Conservation (phyloP, 164 flowering plant species). For the Euptelea pleiosperma region DNA sequence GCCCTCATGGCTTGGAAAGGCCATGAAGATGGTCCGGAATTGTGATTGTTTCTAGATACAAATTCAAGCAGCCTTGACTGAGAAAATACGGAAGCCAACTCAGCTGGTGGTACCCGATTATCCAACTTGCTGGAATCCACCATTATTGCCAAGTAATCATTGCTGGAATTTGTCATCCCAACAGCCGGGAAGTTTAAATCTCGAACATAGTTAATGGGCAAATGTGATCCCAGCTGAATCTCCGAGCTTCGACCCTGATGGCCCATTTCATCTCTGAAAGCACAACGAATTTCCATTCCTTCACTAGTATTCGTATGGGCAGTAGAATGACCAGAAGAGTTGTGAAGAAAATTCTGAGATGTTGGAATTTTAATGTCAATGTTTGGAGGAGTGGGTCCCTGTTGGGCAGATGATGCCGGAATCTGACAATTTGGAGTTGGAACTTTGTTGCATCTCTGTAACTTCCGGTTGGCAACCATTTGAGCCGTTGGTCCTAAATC, state of each 20-base stretch:
- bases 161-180: background rate
- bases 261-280: slow-evolving; percentile 10
- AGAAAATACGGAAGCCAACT: slow-evolving; percentile 14
- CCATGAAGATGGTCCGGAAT: slow-evolving; percentile 1
- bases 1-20: slow-evolving; percentile 7
- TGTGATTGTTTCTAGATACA: slow-evolving; percentile 17
- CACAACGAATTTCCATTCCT: background rate
- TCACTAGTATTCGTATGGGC: background rate
- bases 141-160: background rate
- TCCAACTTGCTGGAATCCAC: background rate
- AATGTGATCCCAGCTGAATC: slow-evolving; percentile 16
- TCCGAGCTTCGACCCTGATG: slow-evolving; percentile 3
- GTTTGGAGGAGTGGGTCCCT: background rate
- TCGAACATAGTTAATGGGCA: slow-evolving; percentile 11
- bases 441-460: slow-evolving; percentile 20
- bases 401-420: slow-evolving; percentile 9
- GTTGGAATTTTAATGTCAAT: background rate
- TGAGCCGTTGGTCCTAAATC: slow-evolving; percentile 65
- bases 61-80: slow-evolving; percentile 16
- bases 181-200: slow-evolving; percentile 8
- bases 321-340: slow-evolving; percentile 3
- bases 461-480: slow-evolving; percentile 43
- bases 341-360: slow-evolving; percentile 9
- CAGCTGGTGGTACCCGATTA: background rate
- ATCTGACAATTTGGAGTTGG: slow-evolving; percentile 10